Percentiles rank a stretch among this genome's conserved stretches.
Conservation (phyloP, 1,284 basidiomycete genomes). For the Microbotryomycetes sp. region DNA sequence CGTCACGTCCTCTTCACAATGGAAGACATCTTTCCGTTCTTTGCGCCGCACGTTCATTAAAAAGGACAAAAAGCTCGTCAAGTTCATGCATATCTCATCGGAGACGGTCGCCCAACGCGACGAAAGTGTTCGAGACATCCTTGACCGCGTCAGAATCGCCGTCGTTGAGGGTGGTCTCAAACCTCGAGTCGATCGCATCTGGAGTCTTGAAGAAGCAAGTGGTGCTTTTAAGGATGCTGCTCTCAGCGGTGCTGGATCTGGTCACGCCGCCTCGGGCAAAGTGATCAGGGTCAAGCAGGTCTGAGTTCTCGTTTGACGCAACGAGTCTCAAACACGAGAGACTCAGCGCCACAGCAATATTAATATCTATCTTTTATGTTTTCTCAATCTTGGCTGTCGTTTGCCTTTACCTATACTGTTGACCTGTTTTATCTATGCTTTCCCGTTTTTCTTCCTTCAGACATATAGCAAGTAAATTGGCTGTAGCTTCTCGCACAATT, state of each 20-base stretch:
- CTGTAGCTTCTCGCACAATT: too few species aligned
- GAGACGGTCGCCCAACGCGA: constrained; percentile 25
- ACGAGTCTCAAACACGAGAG: neutral
- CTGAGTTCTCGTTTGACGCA: neutral
- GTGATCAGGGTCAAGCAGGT: neutral
- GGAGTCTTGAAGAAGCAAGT: neutral
- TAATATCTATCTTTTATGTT: too few species aligned
- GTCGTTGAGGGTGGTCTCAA: neutral
- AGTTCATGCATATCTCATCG: constrained; percentile 38
- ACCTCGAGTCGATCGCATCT: neutral
- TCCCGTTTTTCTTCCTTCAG: too few species aligned
- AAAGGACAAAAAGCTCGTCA: constrained; percentile 44
- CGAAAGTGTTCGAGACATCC: neutral
- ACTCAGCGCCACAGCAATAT: too few species aligned
- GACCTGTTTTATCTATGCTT: too few species aligned
- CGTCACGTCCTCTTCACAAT: constrained; percentile 11
- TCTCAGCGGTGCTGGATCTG: neutral
- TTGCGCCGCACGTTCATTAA: constrained; percentile 44
- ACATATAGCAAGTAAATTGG: too few species aligned
- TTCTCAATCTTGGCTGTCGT: too few species aligned
- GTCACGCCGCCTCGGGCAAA: neutral
- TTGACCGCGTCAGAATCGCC: neutral
- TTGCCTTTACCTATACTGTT: too few species aligned
- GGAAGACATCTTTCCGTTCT: constrained; percentile 35
- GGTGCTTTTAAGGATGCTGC: neutral